phyloP scores from a whole-genome alignment of 2,329 filamentous ascomycete species.

The Samsoniella hepiali region DNA sequence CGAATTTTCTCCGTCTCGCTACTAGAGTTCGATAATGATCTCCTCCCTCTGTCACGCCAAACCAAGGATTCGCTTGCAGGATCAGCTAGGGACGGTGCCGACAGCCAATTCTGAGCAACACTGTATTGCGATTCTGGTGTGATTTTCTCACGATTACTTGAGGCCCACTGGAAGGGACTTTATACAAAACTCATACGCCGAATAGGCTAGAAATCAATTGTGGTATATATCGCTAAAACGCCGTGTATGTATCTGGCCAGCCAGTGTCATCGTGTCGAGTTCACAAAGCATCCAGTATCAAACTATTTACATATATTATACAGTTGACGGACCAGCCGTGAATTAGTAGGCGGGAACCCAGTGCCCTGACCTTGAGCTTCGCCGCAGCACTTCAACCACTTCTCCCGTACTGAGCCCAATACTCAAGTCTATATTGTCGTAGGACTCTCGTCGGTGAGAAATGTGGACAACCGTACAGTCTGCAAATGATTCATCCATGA shows the following conservation, averaged over 20 bases:
- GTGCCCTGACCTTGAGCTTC: constrained; percentile 2
- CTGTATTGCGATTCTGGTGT: too few species aligned
- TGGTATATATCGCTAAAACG: constrained; percentile 1
- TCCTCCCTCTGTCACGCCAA: too few species aligned
- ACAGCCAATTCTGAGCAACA: too few species aligned
- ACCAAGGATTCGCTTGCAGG: too few species aligned
- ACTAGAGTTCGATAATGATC: too few species aligned
- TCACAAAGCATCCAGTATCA: background rate
- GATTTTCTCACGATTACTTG: too few species aligned
- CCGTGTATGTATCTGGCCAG: background rate
- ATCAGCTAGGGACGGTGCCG: too few species aligned
- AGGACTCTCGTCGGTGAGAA: constrained; percentile 20
- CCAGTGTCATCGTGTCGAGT: background rate
- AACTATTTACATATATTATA: constrained; percentile 3
- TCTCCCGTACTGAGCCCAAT: background rate
- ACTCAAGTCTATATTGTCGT: constrained; percentile 9
- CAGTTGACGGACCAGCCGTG: background rate
- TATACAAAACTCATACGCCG: background rate
- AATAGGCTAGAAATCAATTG: background rate
- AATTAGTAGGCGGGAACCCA: background rate
- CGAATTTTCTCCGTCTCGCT: too few species aligned
- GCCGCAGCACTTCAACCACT: constrained; percentile 1
- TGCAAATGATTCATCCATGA: constrained; percentile 21
- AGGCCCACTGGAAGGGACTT: too few species aligned
- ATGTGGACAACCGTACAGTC: constrained; percentile 21